A percentile compares a stretch with the other conserved stretches of the same genome.
phyloP scores from a whole-genome alignment of 2,329 filamentous ascomycete species.

The Calonectria crousiana region DNA sequence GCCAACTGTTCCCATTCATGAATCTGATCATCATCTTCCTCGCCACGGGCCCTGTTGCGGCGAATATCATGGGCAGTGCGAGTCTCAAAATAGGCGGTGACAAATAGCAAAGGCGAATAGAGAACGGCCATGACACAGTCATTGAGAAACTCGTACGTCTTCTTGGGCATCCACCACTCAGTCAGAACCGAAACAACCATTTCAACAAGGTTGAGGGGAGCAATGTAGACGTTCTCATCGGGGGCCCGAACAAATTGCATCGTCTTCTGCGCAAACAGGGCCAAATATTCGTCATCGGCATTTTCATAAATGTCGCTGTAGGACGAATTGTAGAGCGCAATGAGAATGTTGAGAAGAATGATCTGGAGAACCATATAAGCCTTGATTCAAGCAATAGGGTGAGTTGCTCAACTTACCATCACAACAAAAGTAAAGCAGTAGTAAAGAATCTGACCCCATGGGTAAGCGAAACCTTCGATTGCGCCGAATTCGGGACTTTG shows the following conservation, averaged over 20 bases:
- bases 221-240: slow-evolving; percentile 98
- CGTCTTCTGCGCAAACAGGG: slow-evolving; percentile 92
- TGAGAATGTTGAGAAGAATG: slow-evolving; percentile 92
- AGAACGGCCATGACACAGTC: slow-evolving; percentile 88
- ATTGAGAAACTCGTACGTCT: slow-evolving; percentile 83
- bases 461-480: slow-evolving; percentile 91
- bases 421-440: slow-evolving; percentile 98
- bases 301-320: slow-evolving; percentile 96
- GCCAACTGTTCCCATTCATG: slow-evolving; percentile 95
- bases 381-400: background rate
- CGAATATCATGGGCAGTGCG: slow-evolving; percentile 74
- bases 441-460: slow-evolving; percentile 95
- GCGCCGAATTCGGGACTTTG: slow-evolving; percentile 89
- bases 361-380: slow-evolving; percentile 52
- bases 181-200: slow-evolving; percentile 82
- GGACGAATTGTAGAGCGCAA: slow-evolving; percentile 95
- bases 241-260: slow-evolving; percentile 97
- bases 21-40: slow-evolving; percentile 87
- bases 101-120: slow-evolving; percentile 85
- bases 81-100: slow-evolving; percentile 81
- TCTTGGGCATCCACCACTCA: slow-evolving; percentile 93
- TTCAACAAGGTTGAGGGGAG: slow-evolving; percentile 94
- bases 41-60: slow-evolving; percentile 81
- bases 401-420: slow-evolving; percentile 71
- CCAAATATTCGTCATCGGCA: slow-evolving; percentile 94